Evolutionary conservation across 225 moss, liverwort and hornwort genomes (phyloP).

Genomic region (Physcomitrium patens): DNA sequence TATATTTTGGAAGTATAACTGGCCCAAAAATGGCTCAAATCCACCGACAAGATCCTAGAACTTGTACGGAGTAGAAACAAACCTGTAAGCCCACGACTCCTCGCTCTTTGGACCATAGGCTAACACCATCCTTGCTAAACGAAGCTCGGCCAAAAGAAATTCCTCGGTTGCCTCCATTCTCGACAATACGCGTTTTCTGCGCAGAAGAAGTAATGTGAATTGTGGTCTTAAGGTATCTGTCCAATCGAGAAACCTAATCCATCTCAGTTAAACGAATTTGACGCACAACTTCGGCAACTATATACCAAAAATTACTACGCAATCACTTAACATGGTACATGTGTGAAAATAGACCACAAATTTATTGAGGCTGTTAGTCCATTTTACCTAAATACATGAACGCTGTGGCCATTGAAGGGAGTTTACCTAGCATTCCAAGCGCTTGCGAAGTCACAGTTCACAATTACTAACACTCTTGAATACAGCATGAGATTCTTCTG

Average conservation of each 20-base stretch:
- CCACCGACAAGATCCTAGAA: background rate
- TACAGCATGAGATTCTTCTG: constrained; percentile 80
- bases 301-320: constrained; percentile 14
- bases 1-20: background rate
- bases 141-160: constrained; percentile 70
- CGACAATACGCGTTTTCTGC: constrained; percentile 80
- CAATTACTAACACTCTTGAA: constrained; percentile 85
- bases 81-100: constrained; percentile 99
- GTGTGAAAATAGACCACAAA: constrained; percentile 2
- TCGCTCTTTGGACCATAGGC: constrained; percentile 96
- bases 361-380: constrained; percentile 27
- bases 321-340: constrained; percentile 8
- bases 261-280: constrained; percentile 13
- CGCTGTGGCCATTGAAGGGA: constrained; percentile 15
- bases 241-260: background rate
- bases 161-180: constrained; percentile 54
- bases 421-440: constrained; percentile 93
- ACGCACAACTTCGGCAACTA: constrained; percentile 4
- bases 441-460: constrained; percentile 92
- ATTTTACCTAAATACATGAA: constrained; percentile 9
- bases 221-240: background rate
- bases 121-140: constrained; percentile 78
- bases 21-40: no score
- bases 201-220: constrained; percentile 24
- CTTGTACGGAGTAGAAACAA: constrained; percentile 18